A percentile compares a stretch with the other conserved stretches of the same genome.
These are phyloP conservation scores for Salicornia ramosissima DNA, from an alignment of 148 eudicot species.

Conservation along the genomic window DNA sequence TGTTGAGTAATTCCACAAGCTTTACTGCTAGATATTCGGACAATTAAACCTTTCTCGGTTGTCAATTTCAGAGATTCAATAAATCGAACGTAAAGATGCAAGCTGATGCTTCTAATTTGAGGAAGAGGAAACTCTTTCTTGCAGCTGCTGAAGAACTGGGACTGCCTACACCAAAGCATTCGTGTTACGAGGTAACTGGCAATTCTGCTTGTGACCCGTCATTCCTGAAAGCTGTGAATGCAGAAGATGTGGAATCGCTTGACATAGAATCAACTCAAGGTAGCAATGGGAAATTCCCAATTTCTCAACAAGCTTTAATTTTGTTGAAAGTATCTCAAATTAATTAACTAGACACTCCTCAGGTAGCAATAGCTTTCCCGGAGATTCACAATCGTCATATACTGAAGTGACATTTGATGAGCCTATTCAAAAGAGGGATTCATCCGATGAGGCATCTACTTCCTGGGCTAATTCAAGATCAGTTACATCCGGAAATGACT, in stretches of 20 bases:
- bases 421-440: constrained; percentile 7
- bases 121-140: constrained; percentile 23
- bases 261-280: constrained; percentile 21
- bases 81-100: constrained; percentile 1
- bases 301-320: no score
- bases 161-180: constrained; percentile 26
- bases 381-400: constrained; percentile 14
- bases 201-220: constrained; percentile 4
- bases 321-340: no score
- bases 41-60: neutral
- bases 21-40: neutral
- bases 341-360: no score
- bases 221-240: neutral
- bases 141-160: constrained; percentile 18
- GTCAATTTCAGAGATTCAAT: constrained; percentile 2
- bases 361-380: constrained; percentile 22
- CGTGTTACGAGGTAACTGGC: constrained; percentile 16
- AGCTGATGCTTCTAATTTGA: constrained; percentile 18
- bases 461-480: constrained; percentile 16
- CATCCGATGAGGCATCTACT: constrained; percentile 26
- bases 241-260: constrained; percentile 2
- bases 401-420: constrained; percentile 9
- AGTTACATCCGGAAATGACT: constrained; percentile 2
- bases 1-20: neutral
- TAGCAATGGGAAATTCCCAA: no score